phyloP scores from a whole-genome alignment of 1,284 basidiomycete species.

The Cystobasidiaceae sp. region DNA sequence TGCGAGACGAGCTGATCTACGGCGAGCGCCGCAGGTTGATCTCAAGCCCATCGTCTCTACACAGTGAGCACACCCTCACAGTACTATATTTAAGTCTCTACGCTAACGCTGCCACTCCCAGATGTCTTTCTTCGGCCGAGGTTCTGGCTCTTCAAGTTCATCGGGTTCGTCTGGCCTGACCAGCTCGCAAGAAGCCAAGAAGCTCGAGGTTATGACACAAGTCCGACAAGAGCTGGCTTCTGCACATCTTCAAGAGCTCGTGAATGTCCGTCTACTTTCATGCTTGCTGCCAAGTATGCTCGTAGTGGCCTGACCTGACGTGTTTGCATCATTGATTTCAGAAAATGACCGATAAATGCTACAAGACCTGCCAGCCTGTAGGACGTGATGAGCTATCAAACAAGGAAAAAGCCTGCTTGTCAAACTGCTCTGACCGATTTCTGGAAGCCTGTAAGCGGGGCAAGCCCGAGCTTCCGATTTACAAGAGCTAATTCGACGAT shows the following conservation, averaged over 20 bases:
- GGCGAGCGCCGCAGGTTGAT: too few species aligned
- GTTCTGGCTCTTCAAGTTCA: background rate
- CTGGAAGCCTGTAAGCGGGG: constrained; percentile 27
- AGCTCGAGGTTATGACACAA: constrained; percentile 26
- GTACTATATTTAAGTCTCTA: too few species aligned
- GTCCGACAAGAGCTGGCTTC: constrained; percentile 29
- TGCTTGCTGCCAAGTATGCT: background rate
- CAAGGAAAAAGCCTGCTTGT: constrained; percentile 22
- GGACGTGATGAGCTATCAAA: constrained; percentile 5
- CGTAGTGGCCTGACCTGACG: background rate
- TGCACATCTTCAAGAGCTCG: constrained; percentile 28
- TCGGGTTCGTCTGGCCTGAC: background rate
- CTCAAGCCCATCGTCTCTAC: too few species aligned
- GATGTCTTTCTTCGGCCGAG: constrained; percentile 30
- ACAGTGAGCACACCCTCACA: too few species aligned
- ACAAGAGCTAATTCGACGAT: too few species aligned
- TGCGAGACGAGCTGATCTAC: too few species aligned
- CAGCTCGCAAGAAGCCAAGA: constrained; percentile 4
- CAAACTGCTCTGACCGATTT: constrained; percentile 26
- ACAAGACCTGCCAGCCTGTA: constrained; percentile 18
- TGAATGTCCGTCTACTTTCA: constrained; percentile 18
- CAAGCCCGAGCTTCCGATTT: too few species aligned
- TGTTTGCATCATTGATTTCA: background rate
- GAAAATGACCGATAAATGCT: constrained; percentile 31
- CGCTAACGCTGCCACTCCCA: background rate